Percentiles rank a stretch among this genome's conserved stretches.
phyloP scores from a whole-genome alignment of 352 stramenopile species.

The Globisporangium uncinulatum region DNA sequence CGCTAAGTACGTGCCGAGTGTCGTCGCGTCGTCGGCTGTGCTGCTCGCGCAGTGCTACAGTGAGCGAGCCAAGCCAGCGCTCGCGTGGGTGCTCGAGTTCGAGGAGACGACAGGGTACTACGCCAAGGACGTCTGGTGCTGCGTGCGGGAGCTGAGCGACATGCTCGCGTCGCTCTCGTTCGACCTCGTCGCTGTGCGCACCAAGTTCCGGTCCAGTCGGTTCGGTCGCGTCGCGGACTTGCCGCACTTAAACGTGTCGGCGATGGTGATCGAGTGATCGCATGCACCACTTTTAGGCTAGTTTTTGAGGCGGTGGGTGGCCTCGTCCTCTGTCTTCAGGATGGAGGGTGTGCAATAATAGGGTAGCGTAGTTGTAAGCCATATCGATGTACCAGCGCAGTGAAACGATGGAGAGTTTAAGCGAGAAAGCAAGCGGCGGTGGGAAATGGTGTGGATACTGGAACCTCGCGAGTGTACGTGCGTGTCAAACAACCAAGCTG shows the following conservation, averaged over 20 bases:
- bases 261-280: constrained; percentile 14
- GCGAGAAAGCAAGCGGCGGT: neutral
- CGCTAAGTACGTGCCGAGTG: constrained; percentile 39
- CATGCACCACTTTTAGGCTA: neutral
- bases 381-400: constrained; percentile 9
- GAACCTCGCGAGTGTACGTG: too few species aligned
- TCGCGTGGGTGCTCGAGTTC: constrained; percentile 41
- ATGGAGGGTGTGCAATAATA: constrained; percentile 3
- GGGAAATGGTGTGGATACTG: too few species aligned
- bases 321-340: neutral
- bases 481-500: too few species aligned
- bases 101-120: constrained; percentile 43
- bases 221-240: constrained; percentile 16
- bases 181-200: constrained; percentile 34
- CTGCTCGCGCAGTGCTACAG: constrained; percentile 43
- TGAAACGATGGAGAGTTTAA: neutral
- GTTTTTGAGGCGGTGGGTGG: neutral
- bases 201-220: constrained; percentile 30
- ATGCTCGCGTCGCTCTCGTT: constrained; percentile 29
- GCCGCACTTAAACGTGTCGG: constrained; percentile 11
- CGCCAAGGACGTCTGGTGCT: constrained; percentile 34
- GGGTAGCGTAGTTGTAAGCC: constrained; percentile 8
- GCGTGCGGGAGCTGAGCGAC: constrained; percentile 28
- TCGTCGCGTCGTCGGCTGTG: constrained; percentile 42
- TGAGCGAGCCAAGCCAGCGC: constrained; percentile 29